These are phyloP conservation scores for Rhynchosporium agropyri DNA, from an alignment of 2,329 filamentous ascomycete genomes.

Conservation along the genomic window DNA sequence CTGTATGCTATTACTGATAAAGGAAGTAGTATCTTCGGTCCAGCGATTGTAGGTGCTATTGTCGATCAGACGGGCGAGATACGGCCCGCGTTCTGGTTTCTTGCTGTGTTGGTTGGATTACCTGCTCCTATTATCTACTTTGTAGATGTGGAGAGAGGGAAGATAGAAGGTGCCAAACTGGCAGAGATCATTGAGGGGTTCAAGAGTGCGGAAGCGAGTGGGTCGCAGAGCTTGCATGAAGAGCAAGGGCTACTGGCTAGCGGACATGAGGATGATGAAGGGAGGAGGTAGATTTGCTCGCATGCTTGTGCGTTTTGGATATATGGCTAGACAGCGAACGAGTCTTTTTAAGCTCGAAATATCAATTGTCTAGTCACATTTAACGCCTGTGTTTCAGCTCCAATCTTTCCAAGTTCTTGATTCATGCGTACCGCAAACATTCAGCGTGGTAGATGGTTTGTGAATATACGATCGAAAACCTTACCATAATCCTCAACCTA, in stretches of 20 bases:
- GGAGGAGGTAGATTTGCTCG: background rate
- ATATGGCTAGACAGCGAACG: conserved; percentile 7
- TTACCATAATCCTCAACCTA: too few species aligned
- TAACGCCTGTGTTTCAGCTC: too few species aligned
- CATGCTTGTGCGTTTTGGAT: background rate
- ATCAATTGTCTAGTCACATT: too few species aligned
- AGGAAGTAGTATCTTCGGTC: conserved; percentile 89
- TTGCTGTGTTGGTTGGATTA: conserved; percentile 80
- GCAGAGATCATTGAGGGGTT: conserved; percentile 62
- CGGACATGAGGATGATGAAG: conserved; percentile 23
- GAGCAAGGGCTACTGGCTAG: conserved; percentile 24
- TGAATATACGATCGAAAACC: too few species aligned
- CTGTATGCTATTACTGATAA: conserved; percentile 98
- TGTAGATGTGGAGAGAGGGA: conserved; percentile 81
- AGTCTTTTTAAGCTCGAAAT: background rate
- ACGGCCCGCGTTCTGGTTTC: conserved; percentile 87
- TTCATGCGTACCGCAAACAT: too few species aligned
- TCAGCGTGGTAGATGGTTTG: too few species aligned
- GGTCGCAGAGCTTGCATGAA: conserved; percentile 24
- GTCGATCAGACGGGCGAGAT: conserved; percentile 84
- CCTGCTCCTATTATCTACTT: conserved; percentile 84
- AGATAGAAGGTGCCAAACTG: conserved; percentile 66
- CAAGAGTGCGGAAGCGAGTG: conserved; percentile 39
- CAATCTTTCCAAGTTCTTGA: too few species aligned
- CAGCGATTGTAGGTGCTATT: conserved; percentile 89